Conservation (phyloP, 73 alveolate species). For the Paramecium primaurelia region DNA sequence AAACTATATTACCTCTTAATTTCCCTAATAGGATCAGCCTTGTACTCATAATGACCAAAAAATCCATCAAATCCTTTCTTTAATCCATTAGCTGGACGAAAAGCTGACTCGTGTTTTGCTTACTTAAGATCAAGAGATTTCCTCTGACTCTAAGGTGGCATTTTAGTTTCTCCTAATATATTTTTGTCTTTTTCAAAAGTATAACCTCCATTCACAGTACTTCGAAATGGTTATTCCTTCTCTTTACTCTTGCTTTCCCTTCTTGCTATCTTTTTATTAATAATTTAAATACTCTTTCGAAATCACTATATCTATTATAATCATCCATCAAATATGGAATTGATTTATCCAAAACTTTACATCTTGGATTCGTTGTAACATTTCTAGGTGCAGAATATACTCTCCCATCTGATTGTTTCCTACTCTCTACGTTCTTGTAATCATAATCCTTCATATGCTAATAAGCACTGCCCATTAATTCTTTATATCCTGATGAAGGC, state of each 20-base stretch:
- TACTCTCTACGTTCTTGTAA: background rate
- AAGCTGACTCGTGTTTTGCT: background rate
- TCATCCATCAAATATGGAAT: background rate
- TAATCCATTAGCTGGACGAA: background rate
- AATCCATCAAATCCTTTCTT: background rate
- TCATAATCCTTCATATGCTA: background rate
- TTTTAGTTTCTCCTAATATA: background rate
- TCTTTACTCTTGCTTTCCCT: background rate
- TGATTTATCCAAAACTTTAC: background rate
- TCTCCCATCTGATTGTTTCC: background rate
- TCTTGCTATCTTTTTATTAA: background rate
- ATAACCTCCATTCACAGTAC: background rate
- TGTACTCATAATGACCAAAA: background rate
- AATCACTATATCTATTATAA: background rate
- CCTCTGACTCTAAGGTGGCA: background rate
- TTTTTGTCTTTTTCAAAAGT: background rate
- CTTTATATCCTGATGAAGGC: background rate
- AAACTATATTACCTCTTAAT: background rate
- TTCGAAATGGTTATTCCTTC: background rate
- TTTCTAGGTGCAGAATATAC: background rate
- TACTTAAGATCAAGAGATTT: background rate
- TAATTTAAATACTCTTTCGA: background rate
- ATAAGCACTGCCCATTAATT: background rate
- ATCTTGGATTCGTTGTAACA: background rate
- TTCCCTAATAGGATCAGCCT: background rate